Conservation (phyloP, 1,139 yeast species). For the Geotrichum australiense region DNA sequence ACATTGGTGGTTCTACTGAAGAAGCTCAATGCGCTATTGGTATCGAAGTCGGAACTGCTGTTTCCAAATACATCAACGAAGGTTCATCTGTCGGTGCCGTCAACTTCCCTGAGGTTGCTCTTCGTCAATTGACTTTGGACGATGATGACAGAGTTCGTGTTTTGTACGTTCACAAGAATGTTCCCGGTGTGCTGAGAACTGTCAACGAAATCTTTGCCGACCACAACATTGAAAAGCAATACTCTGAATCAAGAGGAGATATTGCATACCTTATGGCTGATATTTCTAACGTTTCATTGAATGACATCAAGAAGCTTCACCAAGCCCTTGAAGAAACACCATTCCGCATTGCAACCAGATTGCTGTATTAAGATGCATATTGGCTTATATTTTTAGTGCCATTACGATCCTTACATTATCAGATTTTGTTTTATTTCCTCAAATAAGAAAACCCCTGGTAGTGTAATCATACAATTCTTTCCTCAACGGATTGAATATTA, state of each 20-base stretch:
- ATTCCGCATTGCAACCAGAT: conserved; percentile 84
- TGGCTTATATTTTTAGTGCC: no score
- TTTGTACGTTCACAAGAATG: conserved; percentile 92
- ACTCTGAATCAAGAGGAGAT: conserved; percentile 91
- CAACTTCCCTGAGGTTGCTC: conserved; percentile 96
- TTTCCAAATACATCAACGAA: conserved; percentile 89
- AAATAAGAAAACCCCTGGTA: background rate
- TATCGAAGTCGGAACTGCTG: conserved; percentile 81
- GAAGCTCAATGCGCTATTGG: conserved; percentile 99
- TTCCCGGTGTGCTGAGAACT: conserved; percentile 97
- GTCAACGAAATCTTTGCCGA: conserved; percentile 92
- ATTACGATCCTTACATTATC: background rate
- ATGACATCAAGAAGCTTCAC: conserved; percentile 78
- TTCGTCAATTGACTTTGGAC: conserved; percentile 88
- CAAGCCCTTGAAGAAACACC: conserved; percentile 86
- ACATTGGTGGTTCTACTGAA: conserved; percentile 98
- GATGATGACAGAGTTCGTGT: conserved; percentile 80
- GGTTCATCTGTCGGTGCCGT: conserved; percentile 96
- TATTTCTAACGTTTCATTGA: conserved; percentile 74
- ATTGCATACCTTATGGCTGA: conserved; percentile 98
- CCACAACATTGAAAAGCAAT: conserved; percentile 96
- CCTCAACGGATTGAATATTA: conserved; percentile 8
- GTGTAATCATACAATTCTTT: background rate
- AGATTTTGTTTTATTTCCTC: background rate
- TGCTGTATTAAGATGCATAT: conserved; percentile 55